Base-by-base conservation (phyloP, 805 yeast species). In the Scheffersomyces stipitis region DNA sequence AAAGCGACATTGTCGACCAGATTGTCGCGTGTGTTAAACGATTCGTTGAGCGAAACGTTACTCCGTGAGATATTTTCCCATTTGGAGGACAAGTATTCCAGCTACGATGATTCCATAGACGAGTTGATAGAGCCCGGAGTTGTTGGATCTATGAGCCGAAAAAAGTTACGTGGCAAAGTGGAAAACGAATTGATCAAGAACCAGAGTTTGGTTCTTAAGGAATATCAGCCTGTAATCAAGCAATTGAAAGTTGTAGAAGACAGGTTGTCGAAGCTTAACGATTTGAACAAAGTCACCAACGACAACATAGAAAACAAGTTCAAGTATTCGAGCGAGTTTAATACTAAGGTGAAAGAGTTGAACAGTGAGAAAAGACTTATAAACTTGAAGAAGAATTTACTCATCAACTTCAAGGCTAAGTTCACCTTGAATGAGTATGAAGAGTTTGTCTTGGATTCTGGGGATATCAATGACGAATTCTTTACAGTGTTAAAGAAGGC, bases 391-490 rank as follows among this genome's bases (percentile, higher is more conserved):
- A 80, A 76, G 50, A 57, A 67, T 26, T 50, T 86, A 1, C 57
- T 86, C 28, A 48, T 59, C 0, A 69, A 73, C 18, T 76, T 84
- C 46, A 78, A 80, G 43, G 68, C 72, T 3, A 75, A 76, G 38
- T 87, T 85, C 52, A 77, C 90, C 0, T 58, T 91, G 30, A 75
- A 74, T 30, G 90, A 82, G 42, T 75, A 78, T 38, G 97, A 91
- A 47, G 81, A 79, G 30, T 83, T 76, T 48, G 59, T 75, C 5
- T 62, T 90, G 27, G 54, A 58, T 15, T 69, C 71, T 20, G 70
- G 68, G 12, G 75, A 66, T 9, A 64, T 75, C 20, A 64, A 66
- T 43, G 64, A 69, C 2, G 80, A 74, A 34, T 88, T 83, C 53
- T 86, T 87, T 48, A 54, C 51, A 3, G 73, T 78, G 1, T 64